A percentile compares a stretch with the other conserved stretches of the same genome.
Evolutionary conservation across 2,329 filamentous ascomycete species (phyloP).

Genomic region (Penicillium sp.): DNA sequence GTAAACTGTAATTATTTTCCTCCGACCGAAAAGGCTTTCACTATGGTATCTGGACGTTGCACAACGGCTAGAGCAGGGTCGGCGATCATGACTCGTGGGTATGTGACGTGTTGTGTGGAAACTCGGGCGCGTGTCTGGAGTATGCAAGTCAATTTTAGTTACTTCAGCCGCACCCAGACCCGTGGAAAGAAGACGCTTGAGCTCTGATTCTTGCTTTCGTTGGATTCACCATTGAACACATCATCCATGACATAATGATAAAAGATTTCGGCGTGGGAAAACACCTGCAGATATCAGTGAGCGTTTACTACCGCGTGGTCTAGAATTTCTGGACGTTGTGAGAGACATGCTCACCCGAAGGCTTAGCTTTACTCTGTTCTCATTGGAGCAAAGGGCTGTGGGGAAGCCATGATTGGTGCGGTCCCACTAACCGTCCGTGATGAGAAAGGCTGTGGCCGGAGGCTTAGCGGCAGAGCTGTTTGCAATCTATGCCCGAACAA

Average conservation of each 20-base stretch:
- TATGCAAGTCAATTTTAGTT: background rate
- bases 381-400: no score
- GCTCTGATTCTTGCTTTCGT: background rate
- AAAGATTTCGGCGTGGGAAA: background rate
- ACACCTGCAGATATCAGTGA: background rate
- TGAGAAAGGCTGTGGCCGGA: no score
- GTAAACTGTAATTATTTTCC: no score
- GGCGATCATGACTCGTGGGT: background rate
- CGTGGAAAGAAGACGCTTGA: background rate
- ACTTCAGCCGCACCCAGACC: background rate
- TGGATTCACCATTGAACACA: background rate
- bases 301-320: background rate
- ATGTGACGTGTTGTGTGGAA: background rate
- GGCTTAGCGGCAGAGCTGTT: no score
- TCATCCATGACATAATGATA: background rate
- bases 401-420: no score
- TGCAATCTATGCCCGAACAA: no score
- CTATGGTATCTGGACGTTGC: background rate
- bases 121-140: background rate
- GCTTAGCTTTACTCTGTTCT: background rate
- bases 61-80: background rate
- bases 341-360: background rate
- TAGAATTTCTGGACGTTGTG: background rate
- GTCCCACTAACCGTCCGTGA: no score
- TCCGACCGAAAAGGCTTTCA: no score